phyloP scores from a whole-genome alignment of 164 flowering plant species.

The Buxus sempervirens region DNA sequence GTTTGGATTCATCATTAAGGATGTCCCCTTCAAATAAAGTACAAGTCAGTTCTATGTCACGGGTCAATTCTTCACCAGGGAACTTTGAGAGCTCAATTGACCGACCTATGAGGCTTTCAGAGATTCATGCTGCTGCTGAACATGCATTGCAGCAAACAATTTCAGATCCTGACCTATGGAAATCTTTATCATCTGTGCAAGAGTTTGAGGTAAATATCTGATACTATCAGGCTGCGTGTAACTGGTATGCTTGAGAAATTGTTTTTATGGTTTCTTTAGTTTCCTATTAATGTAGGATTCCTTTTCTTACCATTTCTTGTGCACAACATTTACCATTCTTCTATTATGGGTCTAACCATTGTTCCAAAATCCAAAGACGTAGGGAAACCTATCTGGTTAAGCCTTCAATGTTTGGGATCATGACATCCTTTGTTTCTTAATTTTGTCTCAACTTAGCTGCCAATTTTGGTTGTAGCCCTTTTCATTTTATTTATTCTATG shows the following conservation, averaged over 20 bases:
- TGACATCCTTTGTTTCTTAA: no score
- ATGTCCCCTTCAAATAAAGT: constrained; percentile 46
- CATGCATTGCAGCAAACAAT: constrained; percentile 70
- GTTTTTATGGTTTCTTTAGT: not conserved
- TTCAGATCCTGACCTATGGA: constrained; percentile 67
- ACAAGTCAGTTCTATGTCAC: constrained; percentile 48
- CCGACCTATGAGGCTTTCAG: constrained; percentile 96
- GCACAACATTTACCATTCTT: no score
- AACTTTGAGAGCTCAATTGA: constrained; percentile 74
- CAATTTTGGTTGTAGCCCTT: no score
- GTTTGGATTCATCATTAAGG: constrained; percentile 43
- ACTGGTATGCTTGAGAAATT: not conserved
- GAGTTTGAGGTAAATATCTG: constrained; percentile 70
- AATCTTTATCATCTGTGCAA: constrained; percentile 63
- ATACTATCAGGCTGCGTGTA: not conserved
- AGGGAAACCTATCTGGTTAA: no score
- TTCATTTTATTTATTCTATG: no score
- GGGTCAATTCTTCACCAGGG: constrained; percentile 82
- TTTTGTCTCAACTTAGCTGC: no score
- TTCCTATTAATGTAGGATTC: no score
- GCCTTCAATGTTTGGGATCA: no score
- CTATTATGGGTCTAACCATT: no score
- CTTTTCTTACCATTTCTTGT: not conserved
- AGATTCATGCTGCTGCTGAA: constrained; percentile 90
- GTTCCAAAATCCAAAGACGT: no score